These are phyloP conservation scores for Austroboletus eburneus DNA, from an alignment of 768 basidiomycete species.

Conservation along the genomic window DNA sequence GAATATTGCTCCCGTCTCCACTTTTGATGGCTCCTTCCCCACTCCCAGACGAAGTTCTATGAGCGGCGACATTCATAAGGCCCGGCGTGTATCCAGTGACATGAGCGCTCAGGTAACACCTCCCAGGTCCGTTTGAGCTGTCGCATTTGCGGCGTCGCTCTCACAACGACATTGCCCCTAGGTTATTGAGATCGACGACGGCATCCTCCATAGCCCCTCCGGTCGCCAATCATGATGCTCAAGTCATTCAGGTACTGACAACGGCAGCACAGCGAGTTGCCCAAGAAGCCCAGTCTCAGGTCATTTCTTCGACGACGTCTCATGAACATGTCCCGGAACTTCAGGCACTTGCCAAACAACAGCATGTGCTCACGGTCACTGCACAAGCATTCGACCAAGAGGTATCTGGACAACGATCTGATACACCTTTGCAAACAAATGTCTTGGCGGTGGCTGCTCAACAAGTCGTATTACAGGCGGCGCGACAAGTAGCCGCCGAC, in stretches of 20 bases:
- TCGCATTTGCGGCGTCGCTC: neutral
- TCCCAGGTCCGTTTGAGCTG: slow-evolving; percentile 22
- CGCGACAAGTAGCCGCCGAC: slow-evolving; percentile 52
- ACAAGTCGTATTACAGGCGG: slow-evolving; percentile 78
- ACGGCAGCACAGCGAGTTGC: slow-evolving; percentile 75
- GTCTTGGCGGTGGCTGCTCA: slow-evolving; percentile 72
- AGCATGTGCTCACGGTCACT: slow-evolving; percentile 67
- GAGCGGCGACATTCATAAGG: slow-evolving; percentile 38
- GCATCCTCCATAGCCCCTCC: slow-evolving; percentile 30
- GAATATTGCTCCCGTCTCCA: slow-evolving; percentile 64
- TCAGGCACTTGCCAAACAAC: slow-evolving; percentile 74
- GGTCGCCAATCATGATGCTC: slow-evolving; percentile 51
- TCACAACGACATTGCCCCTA: slow-evolving; percentile 10
- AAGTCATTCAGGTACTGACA: slow-evolving; percentile 75
- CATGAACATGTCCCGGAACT: slow-evolving; percentile 45
- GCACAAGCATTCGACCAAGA: slow-evolving; percentile 75
- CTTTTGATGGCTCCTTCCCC: slow-evolving; percentile 42
- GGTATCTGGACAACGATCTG: slow-evolving; percentile 47
- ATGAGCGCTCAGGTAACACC: slow-evolving; percentile 32
- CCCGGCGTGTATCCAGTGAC: slow-evolving; percentile 42
- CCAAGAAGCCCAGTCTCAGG: slow-evolving; percentile 66
- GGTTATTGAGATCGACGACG: slow-evolving; percentile 31
- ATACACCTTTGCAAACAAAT: slow-evolving; percentile 46
- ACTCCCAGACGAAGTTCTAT: slow-evolving; percentile 46
- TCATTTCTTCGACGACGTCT: slow-evolving; percentile 49